Percentiles rank a stretch among this genome's conserved stretches.
Conservation (phyloP, 2,329 filamentous ascomycete species). For the Thelonectria discophora region DNA sequence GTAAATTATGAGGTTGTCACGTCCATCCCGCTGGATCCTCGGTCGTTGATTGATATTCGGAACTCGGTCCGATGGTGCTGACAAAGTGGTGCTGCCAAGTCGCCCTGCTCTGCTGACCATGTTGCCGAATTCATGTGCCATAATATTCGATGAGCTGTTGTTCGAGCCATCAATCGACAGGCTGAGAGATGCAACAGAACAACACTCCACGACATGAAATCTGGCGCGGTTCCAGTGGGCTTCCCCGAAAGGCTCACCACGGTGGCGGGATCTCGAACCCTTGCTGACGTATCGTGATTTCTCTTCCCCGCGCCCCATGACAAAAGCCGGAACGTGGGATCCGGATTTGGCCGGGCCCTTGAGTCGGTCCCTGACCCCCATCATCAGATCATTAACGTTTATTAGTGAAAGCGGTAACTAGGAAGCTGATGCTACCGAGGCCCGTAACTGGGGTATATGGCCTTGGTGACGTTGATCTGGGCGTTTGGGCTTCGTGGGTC, state of each 20-base stretch:
- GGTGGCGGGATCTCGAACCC: conserved; percentile 21
- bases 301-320: conserved; percentile 28
- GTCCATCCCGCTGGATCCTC: conserved; percentile 17
- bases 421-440: conserved; percentile 32
- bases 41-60: conserved; percentile 13
- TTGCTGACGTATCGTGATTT: neutral
- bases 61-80: conserved; percentile 12
- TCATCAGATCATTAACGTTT: conserved; percentile 34
- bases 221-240: conserved; percentile 4
- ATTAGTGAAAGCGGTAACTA: neutral
- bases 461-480: too few relatives aligned
- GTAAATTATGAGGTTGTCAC: neutral
- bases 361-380: conserved; percentile 4
- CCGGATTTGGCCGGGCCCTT: conserved; percentile 33
- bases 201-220: neutral
- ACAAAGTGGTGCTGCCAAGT: neutral
- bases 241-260: conserved; percentile 23
- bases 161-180: neutral
- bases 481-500: conserved; percentile 18
- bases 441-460: too few relatives aligned
- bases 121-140: neutral
- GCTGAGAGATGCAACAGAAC: neutral
- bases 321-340: conserved; percentile 27
- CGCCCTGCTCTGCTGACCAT: neutral
- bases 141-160: neutral